These are phyloP conservation scores for Orbilia ellipsospora DNA, from an alignment of 2,329 filamentous ascomycete species.

Conservation along the genomic window DNA sequence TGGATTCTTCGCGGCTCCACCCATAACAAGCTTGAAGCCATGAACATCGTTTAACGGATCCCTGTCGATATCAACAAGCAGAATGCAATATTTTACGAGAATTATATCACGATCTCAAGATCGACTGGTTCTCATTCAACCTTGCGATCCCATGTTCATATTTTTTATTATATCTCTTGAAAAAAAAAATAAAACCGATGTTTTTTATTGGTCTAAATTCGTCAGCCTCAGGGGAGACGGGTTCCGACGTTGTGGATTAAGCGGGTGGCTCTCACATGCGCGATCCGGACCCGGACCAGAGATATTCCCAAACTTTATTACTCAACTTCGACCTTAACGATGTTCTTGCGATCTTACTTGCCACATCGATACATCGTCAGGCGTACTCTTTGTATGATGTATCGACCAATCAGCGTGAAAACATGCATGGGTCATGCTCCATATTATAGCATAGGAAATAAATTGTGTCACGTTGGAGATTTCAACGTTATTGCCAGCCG, in stretches of 20 bases:
- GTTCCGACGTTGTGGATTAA: slow-evolving; percentile 12
- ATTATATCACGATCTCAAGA: slow-evolving; percentile 17
- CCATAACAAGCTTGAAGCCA: background rate
- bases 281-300: too few species aligned
- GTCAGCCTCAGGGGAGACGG: slow-evolving; percentile 40
- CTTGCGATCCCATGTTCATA: background rate
- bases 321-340: too few species aligned
- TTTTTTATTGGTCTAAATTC: slow-evolving; percentile 11
- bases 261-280: too few species aligned
- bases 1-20: slow-evolving; percentile 16
- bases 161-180: background rate
- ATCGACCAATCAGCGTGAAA: too few species aligned
- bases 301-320: too few species aligned
- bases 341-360: too few species aligned
- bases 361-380: too few species aligned
- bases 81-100: background rate
- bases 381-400: too few species aligned
- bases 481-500: background rate
- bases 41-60: slow-evolving; percentile 29
- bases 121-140: slow-evolving; percentile 51
- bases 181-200: slow-evolving; percentile 15
- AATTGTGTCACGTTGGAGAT: background rate
- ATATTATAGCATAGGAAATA: too few species aligned
- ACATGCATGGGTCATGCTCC: too few species aligned
- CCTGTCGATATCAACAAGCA: background rate